Conservation (phyloP, 139 green algal species). For the Chlamydomonas schloesseri region DNA sequence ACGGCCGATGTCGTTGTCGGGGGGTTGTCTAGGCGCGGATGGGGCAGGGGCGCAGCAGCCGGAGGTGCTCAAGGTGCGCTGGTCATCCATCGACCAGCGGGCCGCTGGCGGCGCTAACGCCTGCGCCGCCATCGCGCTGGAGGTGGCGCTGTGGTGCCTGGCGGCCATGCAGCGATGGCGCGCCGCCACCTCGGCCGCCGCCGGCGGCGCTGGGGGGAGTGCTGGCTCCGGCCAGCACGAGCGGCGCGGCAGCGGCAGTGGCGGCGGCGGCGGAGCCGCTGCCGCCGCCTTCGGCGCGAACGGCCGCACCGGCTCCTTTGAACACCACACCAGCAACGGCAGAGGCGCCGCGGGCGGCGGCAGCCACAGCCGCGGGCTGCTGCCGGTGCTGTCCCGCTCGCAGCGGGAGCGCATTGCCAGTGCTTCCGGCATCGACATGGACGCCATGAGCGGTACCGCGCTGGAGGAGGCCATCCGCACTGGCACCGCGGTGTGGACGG, state of each 20-base stretch:
- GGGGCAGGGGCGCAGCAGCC: background rate
- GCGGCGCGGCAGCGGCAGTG: background rate
- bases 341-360: no score
- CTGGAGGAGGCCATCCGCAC: conserved; percentile 20
- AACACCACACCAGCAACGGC: background rate
- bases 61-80: conserved; percentile 38
- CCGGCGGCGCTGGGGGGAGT: background rate
- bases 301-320: background rate
- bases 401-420: background rate
- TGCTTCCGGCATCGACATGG: background rate
- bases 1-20: background rate
- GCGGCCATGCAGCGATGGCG: conserved; percentile 1
- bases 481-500: conserved; percentile 19
- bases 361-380: background rate
- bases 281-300: no score
- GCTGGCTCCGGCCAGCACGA: background rate
- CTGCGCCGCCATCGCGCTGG: conserved; percentile 32
- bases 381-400: background rate
- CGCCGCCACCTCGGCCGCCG: background rate
- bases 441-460: background rate
- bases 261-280: background rate
- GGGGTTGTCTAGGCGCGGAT: no score
- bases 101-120: conserved; percentile 24
- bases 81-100: conserved; percentile 27
- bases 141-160: conserved; percentile 42